Evolutionary conservation across 768 basidiomycete genomes (phyloP).

Genomic region (Dacryopinax primogenitus): DNA sequence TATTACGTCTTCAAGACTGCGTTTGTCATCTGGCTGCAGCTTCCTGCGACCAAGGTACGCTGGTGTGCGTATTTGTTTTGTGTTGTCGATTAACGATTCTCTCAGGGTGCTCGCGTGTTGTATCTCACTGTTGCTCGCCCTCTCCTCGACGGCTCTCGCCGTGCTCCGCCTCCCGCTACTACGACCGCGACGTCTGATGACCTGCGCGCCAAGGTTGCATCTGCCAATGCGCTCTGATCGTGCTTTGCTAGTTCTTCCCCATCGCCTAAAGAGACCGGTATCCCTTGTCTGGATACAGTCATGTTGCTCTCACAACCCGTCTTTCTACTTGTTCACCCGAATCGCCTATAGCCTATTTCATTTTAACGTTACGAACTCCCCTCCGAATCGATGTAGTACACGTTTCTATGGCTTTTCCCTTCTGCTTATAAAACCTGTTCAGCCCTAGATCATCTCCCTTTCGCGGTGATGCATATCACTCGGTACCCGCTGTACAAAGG

Average conservation of each 20-base stretch:
- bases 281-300: not conserved
- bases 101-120: constrained; percentile 71
- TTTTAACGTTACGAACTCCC: constrained; percentile 10
- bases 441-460: not conserved
- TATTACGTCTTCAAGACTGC: constrained; percentile 87
- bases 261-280: not conserved
- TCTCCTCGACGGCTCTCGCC: constrained; percentile 45
- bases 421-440: not conserved
- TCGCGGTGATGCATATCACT: too few relatives aligned
- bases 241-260: not conserved
- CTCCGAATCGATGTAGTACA: constrained; percentile 5
- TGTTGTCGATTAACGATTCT: constrained; percentile 5
- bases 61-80: constrained; percentile 6
- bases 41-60: constrained; percentile 67
- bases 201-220: constrained; percentile 32
- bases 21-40: constrained; percentile 86
- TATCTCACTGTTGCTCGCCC: constrained; percentile 72
- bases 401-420: not conserved
- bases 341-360: not conserved
- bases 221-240: constrained; percentile 1
- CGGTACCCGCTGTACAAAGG: not conserved
- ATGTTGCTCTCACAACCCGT: constrained; percentile 2
- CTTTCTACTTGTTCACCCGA: not conserved
- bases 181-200: constrained; percentile 35
- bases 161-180: constrained; percentile 28